phyloP scores from a whole-genome alignment of 2,329 filamentous ascomycete genomes.

The Talaromyces sp. region DNA sequence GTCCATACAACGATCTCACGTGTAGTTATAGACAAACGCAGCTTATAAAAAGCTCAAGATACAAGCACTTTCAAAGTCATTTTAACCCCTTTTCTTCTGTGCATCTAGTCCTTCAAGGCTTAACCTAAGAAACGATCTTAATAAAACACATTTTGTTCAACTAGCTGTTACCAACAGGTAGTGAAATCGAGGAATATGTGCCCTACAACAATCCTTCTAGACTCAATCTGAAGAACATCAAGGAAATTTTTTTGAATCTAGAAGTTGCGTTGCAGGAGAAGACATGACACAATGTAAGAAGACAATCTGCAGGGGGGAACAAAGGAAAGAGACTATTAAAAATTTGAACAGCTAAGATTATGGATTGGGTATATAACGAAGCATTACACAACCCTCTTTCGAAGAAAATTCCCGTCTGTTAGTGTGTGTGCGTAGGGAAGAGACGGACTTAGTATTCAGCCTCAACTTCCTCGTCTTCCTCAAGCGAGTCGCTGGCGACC shows the following conservation, averaged over 20 bases:
- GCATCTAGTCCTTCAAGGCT: too few relatives aligned
- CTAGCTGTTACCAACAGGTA: slow-evolving; percentile 1
- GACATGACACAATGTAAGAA: neutral
- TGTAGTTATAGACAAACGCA: too few relatives aligned
- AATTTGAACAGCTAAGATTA: slow-evolving; percentile 14
- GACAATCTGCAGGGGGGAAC: neutral
- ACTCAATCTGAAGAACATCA: neutral
- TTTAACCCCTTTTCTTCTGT: neutral
- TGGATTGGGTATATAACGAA: slow-evolving; percentile 18
- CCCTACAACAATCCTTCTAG: slow-evolving; percentile 3
- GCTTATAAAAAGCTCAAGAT: too few relatives aligned
- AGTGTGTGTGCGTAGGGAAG: slow-evolving; percentile 3
- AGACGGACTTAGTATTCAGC: slow-evolving; percentile 72
- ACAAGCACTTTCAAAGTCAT: neutral
- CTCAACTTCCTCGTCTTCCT: slow-evolving; percentile 76
- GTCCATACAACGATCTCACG: neutral
- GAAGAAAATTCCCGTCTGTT: slow-evolving; percentile 8
- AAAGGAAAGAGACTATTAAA: slow-evolving; percentile 5
- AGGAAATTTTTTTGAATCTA: neutral
- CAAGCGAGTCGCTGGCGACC: slow-evolving; percentile 89
- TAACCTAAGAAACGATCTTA: neutral
- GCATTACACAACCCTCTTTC: slow-evolving; percentile 16
- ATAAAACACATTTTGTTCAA: neutral
- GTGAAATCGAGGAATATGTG: neutral
- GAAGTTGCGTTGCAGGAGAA: neutral